Base-by-base conservation (phyloP, 345 rosid genomes). In the Gossypium mustelinum region DNA sequence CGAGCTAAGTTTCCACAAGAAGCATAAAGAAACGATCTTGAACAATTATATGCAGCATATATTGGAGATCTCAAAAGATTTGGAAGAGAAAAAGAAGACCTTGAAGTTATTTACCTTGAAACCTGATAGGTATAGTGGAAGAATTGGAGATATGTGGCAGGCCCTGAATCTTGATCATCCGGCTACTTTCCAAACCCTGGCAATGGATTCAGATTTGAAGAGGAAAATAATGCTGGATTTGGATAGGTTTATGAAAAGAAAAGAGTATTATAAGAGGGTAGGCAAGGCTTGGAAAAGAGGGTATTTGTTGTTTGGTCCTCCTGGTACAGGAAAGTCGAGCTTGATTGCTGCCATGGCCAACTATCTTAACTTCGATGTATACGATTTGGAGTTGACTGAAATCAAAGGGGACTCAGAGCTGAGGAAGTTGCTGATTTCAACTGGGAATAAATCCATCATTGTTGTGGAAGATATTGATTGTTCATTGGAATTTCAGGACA, bases 381-480 rank as follows among this genome's bases (percentile, higher is more conserved):
- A 73, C 70, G 80, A 76, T 29, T 77, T 82, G 82, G 80, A 82
- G 63, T 77, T 79, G 80, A 39, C 80, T 39, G 69, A 69, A 25
- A 16, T 79, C 8, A 79, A 44, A 29, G 61, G 58, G 41, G 79
- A 79, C 59, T 51, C 56, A 11, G 78, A 76, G 58, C 73, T 79
- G 1, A 73, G 80, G 58, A 73, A 43, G 68, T 10, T 76, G 73
- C 9, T 82, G 71, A 70, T 82, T 64, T 52, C 76, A 20, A 82
- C 80, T 0, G 76, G 66, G 70, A 79, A 82, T 70, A 69, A 34
- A 56, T 82, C 85, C 7, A 76, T 82, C 20, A 48, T 82, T 17
- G 85, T 82, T 39, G 82, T 79, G 54, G 82, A 82, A 50, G 85
- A 82, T 56, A 76, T 79, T 52, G 85, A 82, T 73, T 82, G 85